A percentile compares a stretch with the other conserved stretches of the same genome.
These are phyloP conservation scores for Lyophyllum atratum DNA, from an alignment of 768 basidiomycete genomes.

Conservation along the genomic window DNA sequence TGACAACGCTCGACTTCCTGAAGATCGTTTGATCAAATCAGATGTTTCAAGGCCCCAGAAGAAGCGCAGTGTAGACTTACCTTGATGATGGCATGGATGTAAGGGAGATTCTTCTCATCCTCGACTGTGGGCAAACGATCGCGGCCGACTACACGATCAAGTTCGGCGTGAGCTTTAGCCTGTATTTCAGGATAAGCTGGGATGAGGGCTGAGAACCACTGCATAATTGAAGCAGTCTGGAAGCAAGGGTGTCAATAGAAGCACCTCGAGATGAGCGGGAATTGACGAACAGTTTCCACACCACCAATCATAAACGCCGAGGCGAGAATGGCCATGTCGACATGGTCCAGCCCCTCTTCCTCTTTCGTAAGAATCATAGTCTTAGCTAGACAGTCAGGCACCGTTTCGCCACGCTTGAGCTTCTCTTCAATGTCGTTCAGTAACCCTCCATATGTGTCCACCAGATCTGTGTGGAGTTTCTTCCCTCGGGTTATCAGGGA, in stretches of 20 bases:
- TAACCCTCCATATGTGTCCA: slow-evolving; percentile 40
- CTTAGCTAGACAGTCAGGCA: slow-evolving; percentile 46
- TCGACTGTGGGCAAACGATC: slow-evolving; percentile 28
- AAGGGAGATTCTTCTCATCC: slow-evolving; percentile 36
- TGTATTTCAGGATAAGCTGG: slow-evolving; percentile 31
- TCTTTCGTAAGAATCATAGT: slow-evolving; percentile 33
- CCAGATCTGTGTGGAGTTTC: slow-evolving; percentile 38
- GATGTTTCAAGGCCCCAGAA: slow-evolving; percentile 13
- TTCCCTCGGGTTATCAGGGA: slow-evolving; percentile 37
- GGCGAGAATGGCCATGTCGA: slow-evolving; percentile 42
- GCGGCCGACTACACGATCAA: slow-evolving; percentile 32
- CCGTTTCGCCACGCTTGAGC: slow-evolving; percentile 35
- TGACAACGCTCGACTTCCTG: slow-evolving; percentile 39
- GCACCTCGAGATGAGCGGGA: neutral
- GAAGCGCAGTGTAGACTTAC: slow-evolving; percentile 13
- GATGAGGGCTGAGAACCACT: slow-evolving; percentile 39
- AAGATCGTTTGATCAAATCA: slow-evolving; percentile 12
- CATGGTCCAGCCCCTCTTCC: slow-evolving; percentile 35
- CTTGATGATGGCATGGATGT: slow-evolving; percentile 35
- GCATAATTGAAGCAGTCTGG: slow-evolving; percentile 38
- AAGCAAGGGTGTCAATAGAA: neutral
- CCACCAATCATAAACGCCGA: slow-evolving; percentile 47
- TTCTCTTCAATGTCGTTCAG: slow-evolving; percentile 36
- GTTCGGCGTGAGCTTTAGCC: slow-evolving; percentile 30
- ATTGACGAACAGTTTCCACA: slow-evolving; percentile 38